Conservation (phyloP, 1,284 basidiomycete genomes). For the Schizophyllum commune region DNA sequence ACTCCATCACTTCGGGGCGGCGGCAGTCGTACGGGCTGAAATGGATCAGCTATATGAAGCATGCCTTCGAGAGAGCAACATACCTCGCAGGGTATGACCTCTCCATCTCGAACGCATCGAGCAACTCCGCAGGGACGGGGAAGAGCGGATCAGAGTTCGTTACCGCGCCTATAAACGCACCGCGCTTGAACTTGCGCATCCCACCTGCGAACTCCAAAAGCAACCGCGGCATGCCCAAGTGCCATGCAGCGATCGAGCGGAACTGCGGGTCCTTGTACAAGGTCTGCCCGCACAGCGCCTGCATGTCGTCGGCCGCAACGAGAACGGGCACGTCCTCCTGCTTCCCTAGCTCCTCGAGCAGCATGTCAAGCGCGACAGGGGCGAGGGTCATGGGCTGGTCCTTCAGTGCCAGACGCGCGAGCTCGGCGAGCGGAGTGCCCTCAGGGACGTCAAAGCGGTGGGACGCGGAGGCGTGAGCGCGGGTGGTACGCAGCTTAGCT, state of each 20-base stretch:
- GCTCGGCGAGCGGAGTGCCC: conserved; percentile 45
- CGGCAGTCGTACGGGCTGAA: conserved; percentile 41
- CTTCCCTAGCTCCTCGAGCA: conserved; percentile 58
- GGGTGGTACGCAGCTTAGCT: conserved; percentile 29
- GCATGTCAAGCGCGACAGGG: conserved; percentile 54
- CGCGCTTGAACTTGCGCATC: conserved; percentile 58
- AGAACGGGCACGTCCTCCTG: conserved; percentile 80
- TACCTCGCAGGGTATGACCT: not conserved
- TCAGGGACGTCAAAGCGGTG: conserved; percentile 27
- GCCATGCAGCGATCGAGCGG: conserved; percentile 64
- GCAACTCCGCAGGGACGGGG: conserved; percentile 48
- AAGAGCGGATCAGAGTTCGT: conserved; percentile 48
- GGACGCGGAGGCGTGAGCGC: conserved; percentile 39
- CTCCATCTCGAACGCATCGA: conserved; percentile 40
- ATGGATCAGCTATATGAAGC: not conserved
- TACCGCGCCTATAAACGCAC: conserved; percentile 62
- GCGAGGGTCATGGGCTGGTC: conserved; percentile 39
- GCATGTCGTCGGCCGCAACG: conserved; percentile 77
- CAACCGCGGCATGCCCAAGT: conserved; percentile 75
- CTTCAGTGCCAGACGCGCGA: conserved; percentile 50
- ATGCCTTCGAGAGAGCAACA: not conserved
- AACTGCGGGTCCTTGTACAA: conserved; percentile 79
- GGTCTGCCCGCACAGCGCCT: conserved; percentile 69
- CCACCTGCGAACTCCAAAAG: conserved; percentile 75
- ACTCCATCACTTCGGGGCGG: conserved; percentile 36